A percentile compares a stretch with the other conserved stretches of the same genome.
phyloP scores from a whole-genome alignment of 1,284 basidiomycete species.

The Gymnopus androsaceus region DNA sequence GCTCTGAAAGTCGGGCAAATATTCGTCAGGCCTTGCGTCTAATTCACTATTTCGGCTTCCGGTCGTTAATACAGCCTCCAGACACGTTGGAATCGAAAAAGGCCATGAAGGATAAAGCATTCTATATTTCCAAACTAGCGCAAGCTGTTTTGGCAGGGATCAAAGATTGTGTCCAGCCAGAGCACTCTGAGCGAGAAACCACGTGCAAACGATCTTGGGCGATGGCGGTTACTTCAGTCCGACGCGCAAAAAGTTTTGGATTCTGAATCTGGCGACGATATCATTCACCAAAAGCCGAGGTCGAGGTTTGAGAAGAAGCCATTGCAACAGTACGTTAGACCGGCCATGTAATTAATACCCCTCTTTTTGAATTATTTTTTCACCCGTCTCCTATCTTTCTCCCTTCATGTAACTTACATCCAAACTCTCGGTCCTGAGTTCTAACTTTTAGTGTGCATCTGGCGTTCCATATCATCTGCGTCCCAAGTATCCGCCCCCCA shows the following conservation, averaged over 20 bases:
- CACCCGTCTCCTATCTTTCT: too few relatives aligned
- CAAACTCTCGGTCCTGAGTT: too few relatives aligned
- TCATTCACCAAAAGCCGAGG: not conserved
- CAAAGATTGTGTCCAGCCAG: constrained; percentile 26
- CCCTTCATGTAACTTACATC: too few relatives aligned
- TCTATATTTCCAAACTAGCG: constrained; percentile 41
- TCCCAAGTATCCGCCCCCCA: too few relatives aligned
- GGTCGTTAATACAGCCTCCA: constrained; percentile 25
- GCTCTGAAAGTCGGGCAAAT: constrained; percentile 46
- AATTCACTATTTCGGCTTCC: constrained; percentile 43
- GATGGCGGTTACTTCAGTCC: constrained; percentile 26
- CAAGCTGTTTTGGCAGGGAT: constrained; percentile 36
- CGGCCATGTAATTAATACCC: too few relatives aligned
- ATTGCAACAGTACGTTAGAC: too few relatives aligned
- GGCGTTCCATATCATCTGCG: too few relatives aligned
- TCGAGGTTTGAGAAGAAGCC: too few relatives aligned
- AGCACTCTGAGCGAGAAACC: constrained; percentile 13
- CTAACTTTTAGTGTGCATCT: too few relatives aligned
- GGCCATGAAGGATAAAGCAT: constrained; percentile 31
- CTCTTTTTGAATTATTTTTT: too few relatives aligned
- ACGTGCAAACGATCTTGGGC: constrained; percentile 23
- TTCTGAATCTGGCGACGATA: not conserved
- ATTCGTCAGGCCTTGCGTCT: constrained; percentile 63
- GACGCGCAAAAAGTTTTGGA: constrained; percentile 18
- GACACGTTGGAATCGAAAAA: constrained; percentile 24